Percentiles rank a stretch among this genome's conserved stretches.
Evolutionary conservation across 169 alveolate species (phyloP).

Genomic region (Plasmodium falciparum): DNA sequence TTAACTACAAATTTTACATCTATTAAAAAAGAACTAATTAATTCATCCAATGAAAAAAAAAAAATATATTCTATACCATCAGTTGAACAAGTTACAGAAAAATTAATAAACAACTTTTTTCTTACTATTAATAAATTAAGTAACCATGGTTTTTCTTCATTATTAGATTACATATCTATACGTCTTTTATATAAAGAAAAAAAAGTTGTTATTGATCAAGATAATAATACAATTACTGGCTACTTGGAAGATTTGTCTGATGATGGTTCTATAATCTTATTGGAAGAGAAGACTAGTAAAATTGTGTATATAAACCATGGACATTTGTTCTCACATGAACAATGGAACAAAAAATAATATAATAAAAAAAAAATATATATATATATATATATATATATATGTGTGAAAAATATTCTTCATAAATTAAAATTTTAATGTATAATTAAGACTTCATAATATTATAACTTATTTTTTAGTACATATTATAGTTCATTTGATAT

Average conservation of each 20-base stretch:
- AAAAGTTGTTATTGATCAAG: conserved; percentile 17
- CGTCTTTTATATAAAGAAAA: conserved; percentile 21
- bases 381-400: not conserved
- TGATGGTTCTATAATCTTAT: conserved; percentile 15
- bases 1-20: conserved; percentile 32
- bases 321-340: conserved; percentile 12
- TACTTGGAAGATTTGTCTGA: conserved; percentile 9
- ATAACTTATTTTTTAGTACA: no score
- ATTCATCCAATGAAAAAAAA: not conserved
- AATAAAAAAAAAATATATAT: not conserved
- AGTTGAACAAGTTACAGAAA: conserved; percentile 44
- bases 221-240: conserved; percentile 12
- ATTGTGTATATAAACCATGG: conserved; percentile 34
- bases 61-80: conserved; percentile 9
- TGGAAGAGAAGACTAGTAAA: not conserved
- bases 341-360: not conserved
- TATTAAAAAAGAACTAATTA: conserved; percentile 27
- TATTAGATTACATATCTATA: conserved; percentile 19
- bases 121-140: not conserved
- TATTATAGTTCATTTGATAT: no score
- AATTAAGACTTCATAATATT: no score
- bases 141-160: conserved; percentile 10
- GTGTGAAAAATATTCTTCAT: no score
- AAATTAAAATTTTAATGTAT: no score
- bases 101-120: conserved; percentile 16